Conservation (phyloP, 768 basidiomycete genomes). For the Gautieria morchelliformis region DNA sequence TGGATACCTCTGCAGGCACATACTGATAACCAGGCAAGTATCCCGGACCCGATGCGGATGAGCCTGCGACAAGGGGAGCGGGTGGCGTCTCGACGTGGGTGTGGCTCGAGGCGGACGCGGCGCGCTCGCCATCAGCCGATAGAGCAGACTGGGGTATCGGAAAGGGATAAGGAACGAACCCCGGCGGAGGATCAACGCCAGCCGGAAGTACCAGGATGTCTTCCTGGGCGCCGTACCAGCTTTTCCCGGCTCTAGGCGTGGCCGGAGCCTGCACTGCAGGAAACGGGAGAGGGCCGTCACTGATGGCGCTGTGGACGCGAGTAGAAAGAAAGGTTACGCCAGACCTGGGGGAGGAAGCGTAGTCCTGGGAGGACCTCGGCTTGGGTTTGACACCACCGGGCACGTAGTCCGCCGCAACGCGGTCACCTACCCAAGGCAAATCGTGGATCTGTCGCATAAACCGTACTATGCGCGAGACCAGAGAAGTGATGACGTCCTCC, state of each 20-base stretch:
- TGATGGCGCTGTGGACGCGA: neutral
- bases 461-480: neutral
- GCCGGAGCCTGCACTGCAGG: too few relatives aligned
- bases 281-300: neutral
- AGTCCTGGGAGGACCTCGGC: neutral
- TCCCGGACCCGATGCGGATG: neutral
- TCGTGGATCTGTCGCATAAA: neutral
- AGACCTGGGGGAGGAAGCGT: neutral
- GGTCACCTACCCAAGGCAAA: constrained; percentile 7
- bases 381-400: neutral
- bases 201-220: neutral
- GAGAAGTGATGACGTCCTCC: neutral
- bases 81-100: neutral
- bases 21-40: neutral
- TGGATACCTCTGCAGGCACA: neutral
- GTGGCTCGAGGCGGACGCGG: neutral
- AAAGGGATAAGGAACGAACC: neutral
- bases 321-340: neutral
- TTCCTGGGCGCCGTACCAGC: neutral
- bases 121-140: neutral
- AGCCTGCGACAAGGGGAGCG: neutral
- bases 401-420: constrained; percentile 5
- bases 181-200: constrained; percentile 1
- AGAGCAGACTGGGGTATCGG: neutral
- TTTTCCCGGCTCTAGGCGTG: neutral